Conservation (phyloP, 257 asterid genomes). For the Capsicum rhomboideum region DNA sequence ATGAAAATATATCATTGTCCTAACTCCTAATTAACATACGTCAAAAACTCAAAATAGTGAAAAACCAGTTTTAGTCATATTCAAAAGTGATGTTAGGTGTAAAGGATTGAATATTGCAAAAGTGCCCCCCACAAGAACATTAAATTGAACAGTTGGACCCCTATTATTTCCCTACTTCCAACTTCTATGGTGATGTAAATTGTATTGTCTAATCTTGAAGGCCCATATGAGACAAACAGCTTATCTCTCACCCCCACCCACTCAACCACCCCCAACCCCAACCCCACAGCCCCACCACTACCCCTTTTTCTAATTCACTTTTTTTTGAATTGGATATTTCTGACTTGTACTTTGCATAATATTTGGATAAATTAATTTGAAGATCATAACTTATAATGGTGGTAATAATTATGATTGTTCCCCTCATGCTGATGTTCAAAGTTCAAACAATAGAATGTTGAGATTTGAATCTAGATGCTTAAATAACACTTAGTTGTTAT, state of each 20-base stretch:
- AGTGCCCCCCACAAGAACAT: not conserved
- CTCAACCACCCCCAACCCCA: not conserved
- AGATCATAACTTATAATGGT: not conserved
- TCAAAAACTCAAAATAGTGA: too few species aligned
- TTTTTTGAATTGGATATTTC: not conserved
- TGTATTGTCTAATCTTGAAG: not conserved
- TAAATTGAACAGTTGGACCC: not conserved
- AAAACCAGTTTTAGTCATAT: not conserved
- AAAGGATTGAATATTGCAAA: not conserved
- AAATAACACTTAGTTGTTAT: not conserved
- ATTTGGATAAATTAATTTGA: not conserved
- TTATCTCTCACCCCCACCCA: not conserved
- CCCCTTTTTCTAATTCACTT: not conserved
- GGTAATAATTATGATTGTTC: not conserved
- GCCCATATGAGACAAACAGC: conserved; percentile 5
- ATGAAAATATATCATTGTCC: not conserved
- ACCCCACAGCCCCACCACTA: not conserved
- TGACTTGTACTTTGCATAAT: not conserved
- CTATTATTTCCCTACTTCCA: not conserved
- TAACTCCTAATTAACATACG: not conserved
- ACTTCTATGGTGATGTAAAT: not conserved
- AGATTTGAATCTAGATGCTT: not conserved
- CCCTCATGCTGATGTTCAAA: not conserved
- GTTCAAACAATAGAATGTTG: not conserved
- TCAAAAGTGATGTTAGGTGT: not conserved